Evolutionary conservation across 352 stramenopile species (phyloP).

Genomic region (Phytophthora fragariaefolia): DNA sequence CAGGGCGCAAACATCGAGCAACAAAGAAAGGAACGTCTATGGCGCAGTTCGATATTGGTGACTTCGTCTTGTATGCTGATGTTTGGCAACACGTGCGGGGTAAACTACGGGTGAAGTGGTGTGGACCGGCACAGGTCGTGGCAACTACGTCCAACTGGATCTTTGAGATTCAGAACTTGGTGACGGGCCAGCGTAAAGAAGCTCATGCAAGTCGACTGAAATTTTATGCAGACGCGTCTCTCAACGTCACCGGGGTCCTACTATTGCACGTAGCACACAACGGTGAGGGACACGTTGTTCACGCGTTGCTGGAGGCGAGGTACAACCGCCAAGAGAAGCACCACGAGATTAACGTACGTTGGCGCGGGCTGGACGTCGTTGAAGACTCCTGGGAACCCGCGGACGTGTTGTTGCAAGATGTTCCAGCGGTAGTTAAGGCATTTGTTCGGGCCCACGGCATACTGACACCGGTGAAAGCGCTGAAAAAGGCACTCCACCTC

Average conservation of each 20-base stretch:
- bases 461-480: background rate
- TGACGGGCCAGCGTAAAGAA: slow-evolving; percentile 9
- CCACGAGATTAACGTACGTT: background rate
- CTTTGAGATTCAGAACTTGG: slow-evolving; percentile 14
- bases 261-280: background rate
- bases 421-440: background rate
- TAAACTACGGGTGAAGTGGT: slow-evolving; percentile 29
- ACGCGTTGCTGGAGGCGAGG: background rate
- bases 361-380: background rate
- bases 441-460: background rate
- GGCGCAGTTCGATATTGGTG: slow-evolving; percentile 26
- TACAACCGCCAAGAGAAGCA: background rate
- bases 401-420: background rate
- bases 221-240: background rate
- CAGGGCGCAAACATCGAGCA: background rate
- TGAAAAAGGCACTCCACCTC: background rate
- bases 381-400: background rate
- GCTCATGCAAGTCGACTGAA: background rate
- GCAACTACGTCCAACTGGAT: slow-evolving; percentile 25
- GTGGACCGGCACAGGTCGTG: slow-evolving; percentile 14
- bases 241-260: background rate
- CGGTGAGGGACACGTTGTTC: background rate
- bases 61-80: slow-evolving; percentile 30
- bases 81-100: slow-evolving; percentile 19
- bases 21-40: slow-evolving; percentile 18